Evolutionary conservation across 108 stramenopile species (phyloP).

Genomic region (Nitzschia sp.): DNA sequence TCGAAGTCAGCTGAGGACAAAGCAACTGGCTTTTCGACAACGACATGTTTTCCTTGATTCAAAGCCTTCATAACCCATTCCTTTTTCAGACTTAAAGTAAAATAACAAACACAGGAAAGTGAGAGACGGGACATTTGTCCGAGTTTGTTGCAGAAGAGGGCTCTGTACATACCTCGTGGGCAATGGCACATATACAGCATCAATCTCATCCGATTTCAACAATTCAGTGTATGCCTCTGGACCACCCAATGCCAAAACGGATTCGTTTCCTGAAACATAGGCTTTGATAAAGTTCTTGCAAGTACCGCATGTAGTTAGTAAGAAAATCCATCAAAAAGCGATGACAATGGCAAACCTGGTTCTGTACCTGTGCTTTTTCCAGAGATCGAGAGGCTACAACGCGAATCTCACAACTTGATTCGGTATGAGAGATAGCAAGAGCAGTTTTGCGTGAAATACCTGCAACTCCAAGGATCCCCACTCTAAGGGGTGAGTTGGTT

Average conservation of each 20-base stretch:
- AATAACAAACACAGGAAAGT: not conserved
- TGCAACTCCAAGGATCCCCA: not conserved
- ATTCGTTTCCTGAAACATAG: not conserved
- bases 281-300: not conserved
- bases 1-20: constrained; percentile 37
- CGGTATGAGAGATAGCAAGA: not conserved
- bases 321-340: not conserved
- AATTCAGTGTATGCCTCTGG: not conserved
- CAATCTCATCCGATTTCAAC: constrained; percentile 22
- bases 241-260: not conserved
- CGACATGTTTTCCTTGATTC: constrained; percentile 52
- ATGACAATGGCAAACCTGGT: not conserved
- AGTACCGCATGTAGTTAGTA: not conserved
- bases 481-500: not conserved
- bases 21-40: constrained; percentile 66
- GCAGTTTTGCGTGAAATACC: not conserved
- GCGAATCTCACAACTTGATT: not conserved
- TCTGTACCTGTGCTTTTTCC: not conserved
- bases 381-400: not conserved
- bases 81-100: constrained; percentile 21
- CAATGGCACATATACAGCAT: constrained; percentile 44
- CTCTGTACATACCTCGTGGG: constrained; percentile 21
- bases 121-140: not conserved
- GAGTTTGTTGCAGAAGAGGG: too few relatives aligned
- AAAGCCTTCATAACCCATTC: constrained; percentile 46